A percentile compares a stretch with the other conserved stretches of the same genome.
Conservation (phyloP, 495 filamentous ascomycete species). For the Oidiodendron maius region DNA sequence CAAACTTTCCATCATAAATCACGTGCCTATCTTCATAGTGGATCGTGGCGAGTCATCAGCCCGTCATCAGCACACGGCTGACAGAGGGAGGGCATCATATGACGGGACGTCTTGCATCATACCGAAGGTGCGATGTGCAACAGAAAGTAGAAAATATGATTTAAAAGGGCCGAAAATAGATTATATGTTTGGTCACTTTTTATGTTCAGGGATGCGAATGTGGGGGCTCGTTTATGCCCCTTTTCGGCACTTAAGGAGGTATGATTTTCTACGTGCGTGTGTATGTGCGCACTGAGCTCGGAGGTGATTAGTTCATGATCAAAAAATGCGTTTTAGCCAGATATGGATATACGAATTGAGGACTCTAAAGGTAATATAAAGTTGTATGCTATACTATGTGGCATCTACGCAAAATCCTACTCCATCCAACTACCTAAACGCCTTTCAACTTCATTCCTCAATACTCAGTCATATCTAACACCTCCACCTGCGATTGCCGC, state of each 20-base stretch:
- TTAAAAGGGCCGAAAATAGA: too few species aligned
- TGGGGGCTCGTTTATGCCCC: too few species aligned
- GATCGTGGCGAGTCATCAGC: not conserved
- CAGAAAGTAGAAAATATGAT: too few species aligned
- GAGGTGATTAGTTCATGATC: not conserved
- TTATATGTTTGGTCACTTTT: too few species aligned
- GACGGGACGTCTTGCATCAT: not conserved
- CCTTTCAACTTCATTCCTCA: not conserved
- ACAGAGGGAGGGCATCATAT: too few species aligned
- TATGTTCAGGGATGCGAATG: too few species aligned
- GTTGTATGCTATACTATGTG: too few species aligned
- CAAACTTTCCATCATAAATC: not conserved
- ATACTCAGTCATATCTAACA: constrained; percentile 16
- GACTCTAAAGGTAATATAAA: too few species aligned
- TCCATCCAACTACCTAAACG: not conserved
- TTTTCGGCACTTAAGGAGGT: too few species aligned
- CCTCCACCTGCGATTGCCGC: constrained; percentile 15
- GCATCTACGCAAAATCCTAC: not conserved
- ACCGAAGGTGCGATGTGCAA: not conserved
- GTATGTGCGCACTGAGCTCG: not conserved
- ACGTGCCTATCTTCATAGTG: not conserved
- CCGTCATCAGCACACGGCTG: not conserved
- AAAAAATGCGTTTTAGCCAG: not conserved
- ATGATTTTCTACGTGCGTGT: too few species aligned
- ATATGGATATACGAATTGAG: too few species aligned